These are phyloP conservation scores for Fonsecaea erecta DNA, from an alignment of 2,329 filamentous ascomycete species.

Conservation along the genomic window DNA sequence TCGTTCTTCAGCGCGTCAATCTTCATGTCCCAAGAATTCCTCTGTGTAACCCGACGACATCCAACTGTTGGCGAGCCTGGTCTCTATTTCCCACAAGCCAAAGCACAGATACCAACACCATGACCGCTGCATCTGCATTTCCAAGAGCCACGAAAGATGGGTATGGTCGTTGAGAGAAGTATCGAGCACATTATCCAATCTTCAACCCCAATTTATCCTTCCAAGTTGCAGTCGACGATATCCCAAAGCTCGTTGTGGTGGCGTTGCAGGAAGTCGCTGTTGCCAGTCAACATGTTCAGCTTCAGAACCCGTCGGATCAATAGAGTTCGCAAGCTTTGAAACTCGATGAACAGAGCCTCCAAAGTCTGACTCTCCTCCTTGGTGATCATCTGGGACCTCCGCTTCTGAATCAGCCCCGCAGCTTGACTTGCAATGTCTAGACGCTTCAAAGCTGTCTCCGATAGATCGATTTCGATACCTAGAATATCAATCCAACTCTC, in stretches of 20 bases:
- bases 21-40: too few relatives aligned
- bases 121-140: too few relatives aligned
- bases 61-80: too few relatives aligned
- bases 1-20: too few relatives aligned
- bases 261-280: conserved; percentile 8
- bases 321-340: background rate
- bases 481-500: background rate
- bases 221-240: conserved; percentile 6
- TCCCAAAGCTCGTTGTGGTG: conserved; percentile 23
- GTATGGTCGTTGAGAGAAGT: background rate
- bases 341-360: background rate
- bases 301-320: background rate
- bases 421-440: background rate
- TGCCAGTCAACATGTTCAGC: conserved; percentile 9
- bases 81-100: too few relatives aligned
- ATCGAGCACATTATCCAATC: background rate
- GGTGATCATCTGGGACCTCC: background rate
- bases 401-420: background rate
- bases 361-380: background rate
- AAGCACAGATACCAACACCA: too few relatives aligned
- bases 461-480: background rate
- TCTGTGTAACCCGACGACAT: too few relatives aligned
- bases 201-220: background rate
- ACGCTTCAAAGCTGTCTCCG: conserved; percentile 1
- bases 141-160: too few relatives aligned